Conservation (phyloP, 2,329 filamentous ascomycete genomes). For the Fusarium nematophilum region DNA sequence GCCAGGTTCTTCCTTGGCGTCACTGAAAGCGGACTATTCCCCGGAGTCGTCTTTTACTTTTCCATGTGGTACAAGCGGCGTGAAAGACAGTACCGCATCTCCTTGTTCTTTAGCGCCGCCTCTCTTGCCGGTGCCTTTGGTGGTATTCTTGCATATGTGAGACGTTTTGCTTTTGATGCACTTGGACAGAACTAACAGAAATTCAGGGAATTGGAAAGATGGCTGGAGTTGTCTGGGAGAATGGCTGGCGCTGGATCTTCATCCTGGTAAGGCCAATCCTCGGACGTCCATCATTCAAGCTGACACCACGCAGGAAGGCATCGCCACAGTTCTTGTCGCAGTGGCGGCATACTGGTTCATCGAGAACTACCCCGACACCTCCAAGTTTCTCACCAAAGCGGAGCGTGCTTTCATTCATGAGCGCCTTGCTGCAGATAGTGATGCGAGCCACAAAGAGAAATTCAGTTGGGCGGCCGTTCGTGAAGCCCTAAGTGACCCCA, state of each 20-base stretch:
- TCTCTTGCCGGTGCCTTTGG: constrained; percentile 67
- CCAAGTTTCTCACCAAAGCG: constrained; percentile 65
- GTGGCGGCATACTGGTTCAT: constrained; percentile 68
- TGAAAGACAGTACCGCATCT: constrained; percentile 66
- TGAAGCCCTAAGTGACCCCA: constrained; percentile 73
- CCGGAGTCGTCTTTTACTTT: constrained; percentile 62
- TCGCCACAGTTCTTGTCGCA: constrained; percentile 65
- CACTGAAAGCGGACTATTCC: constrained; percentile 64
- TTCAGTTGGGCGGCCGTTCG: constrained; percentile 76
- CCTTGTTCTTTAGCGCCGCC: constrained; percentile 67
- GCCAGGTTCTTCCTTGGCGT: constrained; percentile 68
- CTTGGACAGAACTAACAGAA: neutral
- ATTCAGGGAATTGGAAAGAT: constrained; percentile 64
- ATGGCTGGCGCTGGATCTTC: constrained; percentile 70
- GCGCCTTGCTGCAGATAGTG: constrained; percentile 74
- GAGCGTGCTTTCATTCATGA: constrained; percentile 69
- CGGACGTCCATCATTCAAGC: accelerated
- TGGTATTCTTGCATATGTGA: constrained; percentile 65
- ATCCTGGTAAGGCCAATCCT: constrained; percentile 58
- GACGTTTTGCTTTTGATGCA: constrained; percentile 1
- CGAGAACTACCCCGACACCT: constrained; percentile 72
- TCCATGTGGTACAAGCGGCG: constrained; percentile 67
- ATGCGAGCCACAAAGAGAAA: constrained; percentile 74
- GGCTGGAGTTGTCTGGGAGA: constrained; percentile 61
- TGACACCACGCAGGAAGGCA: constrained; percentile 58